Evolutionary conservation across 305 asterid genomes (phyloP).

Genomic region (Rubia peregrina): DNA sequence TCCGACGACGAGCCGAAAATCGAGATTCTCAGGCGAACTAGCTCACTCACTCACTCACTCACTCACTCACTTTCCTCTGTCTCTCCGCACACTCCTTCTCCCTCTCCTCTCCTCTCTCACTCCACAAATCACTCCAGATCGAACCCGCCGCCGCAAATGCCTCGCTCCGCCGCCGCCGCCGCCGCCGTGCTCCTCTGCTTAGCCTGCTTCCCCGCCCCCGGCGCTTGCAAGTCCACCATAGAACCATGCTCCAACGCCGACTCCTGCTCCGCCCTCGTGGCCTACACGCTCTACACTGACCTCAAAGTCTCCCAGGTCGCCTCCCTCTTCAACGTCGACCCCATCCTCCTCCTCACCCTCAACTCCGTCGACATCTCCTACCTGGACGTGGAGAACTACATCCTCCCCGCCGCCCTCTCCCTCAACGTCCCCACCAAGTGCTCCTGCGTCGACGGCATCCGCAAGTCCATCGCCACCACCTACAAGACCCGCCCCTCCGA

Average conservation of each 20-base stretch:
- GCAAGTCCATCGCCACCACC: constrained; percentile 51
- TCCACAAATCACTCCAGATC: neutral
- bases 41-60: constrained; percentile 19
- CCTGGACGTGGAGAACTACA: constrained; percentile 90
- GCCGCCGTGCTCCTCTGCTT: constrained; percentile 1
- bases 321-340: constrained; percentile 74
- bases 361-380: constrained; percentile 67
- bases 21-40: constrained; percentile 7
- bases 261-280: constrained; percentile 68
- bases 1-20: constrained; percentile 11
- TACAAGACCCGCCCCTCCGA: constrained; percentile 86
- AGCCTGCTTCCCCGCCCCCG: constrained; percentile 23
- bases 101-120: neutral
- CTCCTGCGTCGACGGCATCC: constrained; percentile 81
- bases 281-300: constrained; percentile 92
- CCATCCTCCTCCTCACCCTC: constrained; percentile 65
- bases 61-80: constrained; percentile 13
- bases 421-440: constrained; percentile 67
- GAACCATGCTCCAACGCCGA: constrained; percentile 86
- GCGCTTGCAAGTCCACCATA: constrained; percentile 68
- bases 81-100: neutral
- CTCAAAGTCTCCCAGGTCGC: constrained; percentile 92
- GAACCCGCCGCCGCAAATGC: constrained; percentile 12
- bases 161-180: neutral
- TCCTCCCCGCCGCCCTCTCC: constrained; percentile 75